phyloP scores from a whole-genome alignment of 495 filamentous ascomycete genomes.

The Articulospora tetracladia region DNA sequence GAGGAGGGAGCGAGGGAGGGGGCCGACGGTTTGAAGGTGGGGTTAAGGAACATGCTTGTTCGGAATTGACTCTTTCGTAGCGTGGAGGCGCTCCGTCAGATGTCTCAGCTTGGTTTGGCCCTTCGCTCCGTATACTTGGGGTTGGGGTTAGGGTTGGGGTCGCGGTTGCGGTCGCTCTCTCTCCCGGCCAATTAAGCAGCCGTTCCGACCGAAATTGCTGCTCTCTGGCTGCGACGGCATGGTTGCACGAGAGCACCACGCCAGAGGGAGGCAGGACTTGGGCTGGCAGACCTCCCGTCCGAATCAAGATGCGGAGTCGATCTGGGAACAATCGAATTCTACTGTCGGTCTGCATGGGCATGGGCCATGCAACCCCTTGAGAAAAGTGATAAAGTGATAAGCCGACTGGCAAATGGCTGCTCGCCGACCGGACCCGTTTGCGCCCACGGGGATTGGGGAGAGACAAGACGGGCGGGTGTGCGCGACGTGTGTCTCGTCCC shows the following conservation, averaged over 20 bases:
- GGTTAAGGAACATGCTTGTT: constrained; percentile 2
- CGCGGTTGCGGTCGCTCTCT: neutral
- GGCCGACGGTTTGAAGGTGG: constrained; percentile 27
- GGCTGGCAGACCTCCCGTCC: neutral
- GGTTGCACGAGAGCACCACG: neutral
- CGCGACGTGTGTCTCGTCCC: constrained; percentile 7
- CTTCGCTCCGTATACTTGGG: no score
- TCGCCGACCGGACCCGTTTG: neutral
- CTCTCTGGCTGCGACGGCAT: neutral
- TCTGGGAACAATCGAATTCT: neutral
- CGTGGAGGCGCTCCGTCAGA: constrained; percentile 1
- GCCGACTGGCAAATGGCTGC: neutral
- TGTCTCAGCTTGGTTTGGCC: constrained; percentile 16
- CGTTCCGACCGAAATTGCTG: neutral
- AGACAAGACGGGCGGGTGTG: neutral
- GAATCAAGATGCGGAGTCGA: neutral
- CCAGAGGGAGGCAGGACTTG: no score
- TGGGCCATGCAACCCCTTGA: neutral
- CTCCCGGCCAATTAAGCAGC: neutral
- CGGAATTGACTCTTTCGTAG: neutral
- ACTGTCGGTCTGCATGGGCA: neutral
- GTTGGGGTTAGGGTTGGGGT: neutral
- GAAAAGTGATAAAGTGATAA: neutral
- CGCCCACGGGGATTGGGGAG: neutral
- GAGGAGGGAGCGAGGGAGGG: constrained; percentile 25